Evolutionary conservation across 192 early-diverging fungal genomes (phyloP), one percentile per base, ranked within the genome.

Genomic region (Lobulomyces angularis): DNA sequence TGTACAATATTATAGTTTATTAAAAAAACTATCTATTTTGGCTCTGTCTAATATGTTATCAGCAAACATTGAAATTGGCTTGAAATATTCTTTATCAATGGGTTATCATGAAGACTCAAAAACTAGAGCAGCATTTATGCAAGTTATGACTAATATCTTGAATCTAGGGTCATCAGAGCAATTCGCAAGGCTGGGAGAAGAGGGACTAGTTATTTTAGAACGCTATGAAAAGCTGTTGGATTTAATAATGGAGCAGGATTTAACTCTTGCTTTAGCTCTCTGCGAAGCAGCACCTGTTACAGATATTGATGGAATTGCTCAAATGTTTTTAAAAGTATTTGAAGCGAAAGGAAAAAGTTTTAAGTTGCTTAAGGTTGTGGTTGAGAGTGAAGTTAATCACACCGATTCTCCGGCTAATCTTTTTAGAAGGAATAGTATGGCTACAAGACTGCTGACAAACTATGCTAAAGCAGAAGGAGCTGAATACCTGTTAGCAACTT

Each of bases 371-470:
- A 84, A 84, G 30, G 71, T 77, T 5, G 69, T 88, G 23, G 80
- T 93, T 34, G 64, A 88, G 41, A 73, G 77, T 16, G 92, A 96
- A 60, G 83, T 96, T 18, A n/a, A 49, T 36, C 20, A 3, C 7
- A 8, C 16, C 48, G 72, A 72, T 37, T 63, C 60, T 34, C 80
- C 86, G 17, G 67, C 86, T 1, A 83, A 88, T 51, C 55, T 97
- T 21, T 92, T 97, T 71, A 71, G 93, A 16, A 69, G 86, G 50
- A 95, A 91, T 58, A 84, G 83, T 37, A 78, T 97, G 59, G 82
- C 90, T 3, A 94, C 90, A 0, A 67, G 88, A 12, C 58, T 97
- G 11, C 60, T 95, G 41, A 82, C 82, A 3, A 74, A 79, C 17
- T 92, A 80, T 50, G 85, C 86, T 28, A 87, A 86, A 53, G 59